A percentile compares a stretch with the other conserved stretches of the same genome.
Evolutionary conservation across 2,329 filamentous ascomycete species (phyloP).

Genomic region (Cladosporium sp.): DNA sequence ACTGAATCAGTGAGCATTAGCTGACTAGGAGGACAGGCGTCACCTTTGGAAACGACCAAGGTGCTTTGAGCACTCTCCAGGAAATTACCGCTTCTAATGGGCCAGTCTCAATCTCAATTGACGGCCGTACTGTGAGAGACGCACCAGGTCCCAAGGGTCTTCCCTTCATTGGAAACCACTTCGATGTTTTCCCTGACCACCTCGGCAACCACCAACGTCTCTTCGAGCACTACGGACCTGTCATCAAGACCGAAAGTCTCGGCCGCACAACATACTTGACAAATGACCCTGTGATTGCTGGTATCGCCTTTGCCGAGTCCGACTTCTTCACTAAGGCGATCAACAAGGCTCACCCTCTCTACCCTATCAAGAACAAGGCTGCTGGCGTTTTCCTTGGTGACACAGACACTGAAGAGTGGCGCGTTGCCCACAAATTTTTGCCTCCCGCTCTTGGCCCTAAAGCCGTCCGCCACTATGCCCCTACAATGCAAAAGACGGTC

Average conservation of each 20-base stretch:
- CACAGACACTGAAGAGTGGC: constrained; percentile 51
- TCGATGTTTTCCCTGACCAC: constrained; percentile 38
- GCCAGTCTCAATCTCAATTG: constrained; percentile 42
- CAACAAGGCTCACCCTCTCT: constrained; percentile 29
- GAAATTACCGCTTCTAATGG: constrained; percentile 30
- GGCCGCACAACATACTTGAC: constrained; percentile 34
- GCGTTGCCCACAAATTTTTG: constrained; percentile 57
- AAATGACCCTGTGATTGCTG: constrained; percentile 35
- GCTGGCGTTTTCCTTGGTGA: constrained; percentile 38
- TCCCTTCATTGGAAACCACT: constrained; percentile 35
- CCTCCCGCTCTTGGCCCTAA: constrained; percentile 57
- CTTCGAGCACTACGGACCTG: constrained; percentile 36
- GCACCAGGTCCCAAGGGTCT: constrained; percentile 35
- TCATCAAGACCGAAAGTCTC: constrained; percentile 37
- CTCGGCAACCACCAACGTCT: constrained; percentile 40
- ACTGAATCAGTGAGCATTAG: not conserved
- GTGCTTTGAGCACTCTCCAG: constrained; percentile 12
- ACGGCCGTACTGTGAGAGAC: constrained; percentile 46
- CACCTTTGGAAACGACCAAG: not conserved
- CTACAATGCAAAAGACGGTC: constrained; percentile 54
- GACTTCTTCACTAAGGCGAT: constrained; percentile 42
- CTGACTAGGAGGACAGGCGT: not conserved
- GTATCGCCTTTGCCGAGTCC: constrained; percentile 32
- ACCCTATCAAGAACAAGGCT: constrained; percentile 29
- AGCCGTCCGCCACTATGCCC: constrained; percentile 58